Conservation (phyloP, 306 rosid genomes). For the Fragaria nilgerrensis region DNA sequence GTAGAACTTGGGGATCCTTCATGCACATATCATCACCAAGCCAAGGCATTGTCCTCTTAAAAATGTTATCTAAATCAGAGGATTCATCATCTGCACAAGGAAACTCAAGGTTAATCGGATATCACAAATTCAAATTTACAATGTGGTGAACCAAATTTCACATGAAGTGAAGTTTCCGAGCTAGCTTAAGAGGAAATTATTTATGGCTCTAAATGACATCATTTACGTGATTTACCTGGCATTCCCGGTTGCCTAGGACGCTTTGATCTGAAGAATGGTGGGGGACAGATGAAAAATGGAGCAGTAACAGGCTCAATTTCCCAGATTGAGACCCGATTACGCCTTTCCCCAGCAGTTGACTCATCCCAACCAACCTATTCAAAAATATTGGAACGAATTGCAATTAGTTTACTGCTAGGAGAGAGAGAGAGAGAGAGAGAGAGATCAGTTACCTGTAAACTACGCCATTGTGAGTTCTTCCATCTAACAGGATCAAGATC, state of each 20-base stretch:
- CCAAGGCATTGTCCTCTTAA: conserved; percentile 89
- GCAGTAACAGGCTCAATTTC: conserved; percentile 98
- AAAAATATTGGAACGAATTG: conserved; percentile 1
- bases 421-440: conserved; percentile 1
- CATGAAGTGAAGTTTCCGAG: background rate
- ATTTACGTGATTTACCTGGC: conserved; percentile 82
- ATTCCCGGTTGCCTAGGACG: conserved; percentile 87
- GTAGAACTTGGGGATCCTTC: conserved; percentile 77
- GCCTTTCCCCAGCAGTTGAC: conserved; percentile 91
- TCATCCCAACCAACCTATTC: conserved; percentile 98
- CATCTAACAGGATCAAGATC: conserved; percentile 93
- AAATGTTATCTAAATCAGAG: conserved; percentile 59
- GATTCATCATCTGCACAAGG: conserved; percentile 69
- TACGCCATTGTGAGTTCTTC: conserved; percentile 98
- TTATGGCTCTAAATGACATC: background rate
- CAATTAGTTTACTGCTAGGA: conserved; percentile 6
- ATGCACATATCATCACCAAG: conserved; percentile 74
- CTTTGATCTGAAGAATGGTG: conserved; percentile 85
- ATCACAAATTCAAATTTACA: background rate
- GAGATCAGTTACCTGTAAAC: conserved; percentile 64
- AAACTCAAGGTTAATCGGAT: conserved; percentile 4
- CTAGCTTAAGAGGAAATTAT: background rate
- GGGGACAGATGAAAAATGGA: conserved; percentile 93
- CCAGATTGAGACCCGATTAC: conserved; percentile 87
- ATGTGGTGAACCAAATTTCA: background rate